These are phyloP conservation scores for Zygosaccharomyces gambellarensis DNA, from an alignment of 805 yeast genomes.

Conservation along the genomic window DNA sequence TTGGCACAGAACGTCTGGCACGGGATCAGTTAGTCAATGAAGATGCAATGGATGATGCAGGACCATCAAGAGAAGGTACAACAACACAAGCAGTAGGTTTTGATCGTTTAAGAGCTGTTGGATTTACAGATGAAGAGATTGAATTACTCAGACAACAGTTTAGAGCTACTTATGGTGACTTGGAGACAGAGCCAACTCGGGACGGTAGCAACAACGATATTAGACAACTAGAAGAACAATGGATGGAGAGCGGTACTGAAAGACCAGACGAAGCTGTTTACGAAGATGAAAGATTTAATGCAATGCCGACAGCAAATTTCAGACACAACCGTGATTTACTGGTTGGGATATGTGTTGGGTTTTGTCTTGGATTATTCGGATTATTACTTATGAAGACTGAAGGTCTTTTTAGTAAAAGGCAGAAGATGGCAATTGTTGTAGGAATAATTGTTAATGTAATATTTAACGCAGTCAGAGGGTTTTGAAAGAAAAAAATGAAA, in stretches of 20 bases:
- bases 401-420: constrained; percentile 56
- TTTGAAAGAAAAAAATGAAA: constrained; percentile 1
- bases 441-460: constrained; percentile 67
- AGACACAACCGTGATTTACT: constrained; percentile 62
- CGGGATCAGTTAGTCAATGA: constrained; percentile 57
- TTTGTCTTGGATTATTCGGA: constrained; percentile 68
- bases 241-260: constrained; percentile 82
- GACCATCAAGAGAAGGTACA: constrained; percentile 18
- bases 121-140: constrained; percentile 76
- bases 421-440: constrained; percentile 60
- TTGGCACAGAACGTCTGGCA: constrained; percentile 46
- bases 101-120: constrained; percentile 76
- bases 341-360: constrained; percentile 68
- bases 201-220: constrained; percentile 29
- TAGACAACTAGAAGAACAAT: constrained; percentile 72
- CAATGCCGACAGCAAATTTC: constrained; percentile 37
- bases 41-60: constrained; percentile 45
- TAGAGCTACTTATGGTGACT: constrained; percentile 56
- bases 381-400: constrained; percentile 59
- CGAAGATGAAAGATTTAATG: constrained; percentile 42
- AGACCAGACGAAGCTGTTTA: constrained; percentile 40
- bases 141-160: constrained; percentile 70
- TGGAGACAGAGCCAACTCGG: constrained; percentile 22
- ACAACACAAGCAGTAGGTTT: constrained; percentile 69
- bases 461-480: constrained; percentile 52